A percentile compares a stretch with the other conserved stretches of the same genome.
Evolutionary conservation across 371 early-diverging fungal genomes (phyloP).

Genomic region (Rhizomucor pusillus): DNA sequence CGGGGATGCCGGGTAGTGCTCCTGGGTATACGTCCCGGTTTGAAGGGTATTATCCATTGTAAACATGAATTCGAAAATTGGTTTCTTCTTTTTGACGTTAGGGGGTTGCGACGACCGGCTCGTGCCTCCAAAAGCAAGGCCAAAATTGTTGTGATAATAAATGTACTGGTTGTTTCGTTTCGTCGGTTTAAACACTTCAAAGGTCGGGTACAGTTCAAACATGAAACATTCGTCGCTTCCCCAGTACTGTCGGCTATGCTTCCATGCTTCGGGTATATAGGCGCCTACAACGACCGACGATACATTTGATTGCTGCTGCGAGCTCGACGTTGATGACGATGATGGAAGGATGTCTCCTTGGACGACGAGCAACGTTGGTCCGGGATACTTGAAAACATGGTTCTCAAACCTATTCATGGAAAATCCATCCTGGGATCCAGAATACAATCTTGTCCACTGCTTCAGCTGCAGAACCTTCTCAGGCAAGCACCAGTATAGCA

Average conservation of each 20-base stretch:
- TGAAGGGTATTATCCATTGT: slow-evolving; percentile 47
- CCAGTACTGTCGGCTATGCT: slow-evolving; percentile 50
- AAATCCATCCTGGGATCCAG: slow-evolving; percentile 56
- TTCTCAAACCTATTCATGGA: slow-evolving; percentile 67
- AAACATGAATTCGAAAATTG: slow-evolving; percentile 17
- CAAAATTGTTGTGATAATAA: slow-evolving; percentile 53
- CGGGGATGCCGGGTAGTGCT: slow-evolving; percentile 34
- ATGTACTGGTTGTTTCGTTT: slow-evolving; percentile 38
- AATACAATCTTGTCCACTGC: slow-evolving; percentile 50
- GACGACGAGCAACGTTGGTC: slow-evolving; percentile 56
- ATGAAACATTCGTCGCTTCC: slow-evolving; percentile 48
- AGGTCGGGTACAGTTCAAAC: slow-evolving; percentile 56
- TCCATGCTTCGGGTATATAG: slow-evolving; percentile 60
- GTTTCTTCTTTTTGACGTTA: background rate
- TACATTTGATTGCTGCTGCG: too few species aligned
- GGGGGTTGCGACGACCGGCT: slow-evolving; percentile 7
- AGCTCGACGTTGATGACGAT: too few species aligned
- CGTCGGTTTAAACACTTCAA: slow-evolving; percentile 49
- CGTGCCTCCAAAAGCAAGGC: slow-evolving; percentile 60
- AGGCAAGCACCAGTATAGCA: slow-evolving; percentile 52
- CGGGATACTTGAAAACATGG: slow-evolving; percentile 65
- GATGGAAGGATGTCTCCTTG: slow-evolving; percentile 17
- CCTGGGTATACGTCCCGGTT: slow-evolving; percentile 44
- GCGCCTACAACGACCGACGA: slow-evolving; percentile 41
- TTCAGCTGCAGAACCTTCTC: slow-evolving; percentile 21